Conservation (phyloP, 371 early-diverging fungal species). For the Syncephalastrum contaminatum region DNA sequence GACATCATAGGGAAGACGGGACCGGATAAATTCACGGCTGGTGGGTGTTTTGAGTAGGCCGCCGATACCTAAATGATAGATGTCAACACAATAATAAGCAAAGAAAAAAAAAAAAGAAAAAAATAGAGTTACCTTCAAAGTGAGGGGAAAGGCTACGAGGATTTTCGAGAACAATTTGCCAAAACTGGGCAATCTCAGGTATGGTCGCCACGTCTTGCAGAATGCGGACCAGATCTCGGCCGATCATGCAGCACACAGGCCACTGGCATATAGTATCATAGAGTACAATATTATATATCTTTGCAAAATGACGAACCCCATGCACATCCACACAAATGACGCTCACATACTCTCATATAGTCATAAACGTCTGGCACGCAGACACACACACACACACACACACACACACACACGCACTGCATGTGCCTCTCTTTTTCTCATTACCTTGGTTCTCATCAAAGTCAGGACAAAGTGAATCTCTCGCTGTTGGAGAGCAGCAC, state of each 20-base stretch:
- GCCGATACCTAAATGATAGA: constrained; percentile 32
- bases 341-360: too few relatives aligned
- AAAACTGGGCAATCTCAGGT: constrained; percentile 61
- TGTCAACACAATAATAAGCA: neutral
- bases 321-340: too few relatives aligned
- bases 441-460: constrained; percentile 57
- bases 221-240: constrained; percentile 71
- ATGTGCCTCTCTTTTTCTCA: neutral
- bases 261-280: constrained; percentile 28
- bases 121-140: constrained; percentile 41
- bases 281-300: too few relatives aligned
- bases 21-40: constrained; percentile 58
- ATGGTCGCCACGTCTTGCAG: constrained; percentile 64
- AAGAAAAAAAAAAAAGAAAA: constrained; percentile 5
- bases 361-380: too few relatives aligned
- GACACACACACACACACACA: too few relatives aligned
- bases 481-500: constrained; percentile 45
- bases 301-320: too few relatives aligned
- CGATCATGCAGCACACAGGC: constrained; percentile 61
- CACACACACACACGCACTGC: neutral
- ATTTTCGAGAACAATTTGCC: constrained; percentile 54
- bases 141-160: constrained; percentile 61
- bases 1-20: constrained; percentile 72
- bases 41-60: constrained; percentile 60
- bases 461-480: constrained; percentile 56